Evolutionary conservation across 345 rosid genomes (phyloP).

Genomic region (Kandelia obovata): DNA sequence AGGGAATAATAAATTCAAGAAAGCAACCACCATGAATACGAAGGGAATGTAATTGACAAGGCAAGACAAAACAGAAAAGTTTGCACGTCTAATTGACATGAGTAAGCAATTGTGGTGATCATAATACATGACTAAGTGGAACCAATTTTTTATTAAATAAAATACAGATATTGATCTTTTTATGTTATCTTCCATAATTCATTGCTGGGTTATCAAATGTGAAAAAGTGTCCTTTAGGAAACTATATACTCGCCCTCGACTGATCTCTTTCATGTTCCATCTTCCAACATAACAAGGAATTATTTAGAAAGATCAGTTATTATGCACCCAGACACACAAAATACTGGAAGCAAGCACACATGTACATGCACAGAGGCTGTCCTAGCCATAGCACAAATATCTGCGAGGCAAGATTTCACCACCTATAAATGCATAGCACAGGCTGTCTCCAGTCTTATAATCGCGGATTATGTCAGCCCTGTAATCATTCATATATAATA

Average conservation of each 20-base stretch:
- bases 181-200: no score
- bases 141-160: no score
- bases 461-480: slow-evolving; percentile 95
- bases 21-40: neutral
- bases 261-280: no score
- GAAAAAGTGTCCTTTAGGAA: no score
- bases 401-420: slow-evolving; percentile 21
- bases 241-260: no score
- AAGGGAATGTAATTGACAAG: neutral
- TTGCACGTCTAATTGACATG: no score
- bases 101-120: neutral
- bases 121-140: neutral
- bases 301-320: neutral
- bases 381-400: neutral
- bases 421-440: slow-evolving; percentile 96
- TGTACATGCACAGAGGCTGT: neutral
- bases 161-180: no score
- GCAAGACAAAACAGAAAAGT: neutral
- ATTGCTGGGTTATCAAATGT: no score
- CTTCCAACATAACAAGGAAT: no score
- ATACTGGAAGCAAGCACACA: neutral
- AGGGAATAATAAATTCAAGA: neutral
- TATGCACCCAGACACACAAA: neutral
- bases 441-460: slow-evolving; percentile 92
- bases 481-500: slow-evolving; percentile 21